phyloP scores from a whole-genome alignment of 805 yeast genomes.

The Ogataea pini region DNA sequence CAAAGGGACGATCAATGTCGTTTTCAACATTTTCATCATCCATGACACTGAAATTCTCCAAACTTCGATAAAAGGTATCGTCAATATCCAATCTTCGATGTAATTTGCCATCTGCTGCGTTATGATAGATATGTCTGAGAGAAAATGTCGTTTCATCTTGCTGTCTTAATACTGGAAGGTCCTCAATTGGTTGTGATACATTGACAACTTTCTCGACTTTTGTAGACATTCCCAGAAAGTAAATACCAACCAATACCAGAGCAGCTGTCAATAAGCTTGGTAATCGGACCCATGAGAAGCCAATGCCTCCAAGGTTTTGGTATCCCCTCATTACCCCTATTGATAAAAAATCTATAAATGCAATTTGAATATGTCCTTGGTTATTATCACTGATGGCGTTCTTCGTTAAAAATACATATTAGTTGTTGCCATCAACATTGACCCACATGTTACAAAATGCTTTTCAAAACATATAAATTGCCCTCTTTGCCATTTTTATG shows the following conservation, averaged over 20 bases:
- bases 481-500: conserved; percentile 1
- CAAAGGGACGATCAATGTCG: conserved; percentile 24
- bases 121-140: conserved; percentile 64
- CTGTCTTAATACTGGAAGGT: background rate
- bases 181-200: background rate
- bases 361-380: background rate
- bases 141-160: conserved; percentile 23
- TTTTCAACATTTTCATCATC: conserved; percentile 8
- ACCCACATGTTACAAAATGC: background rate
- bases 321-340: background rate
- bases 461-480: background rate
- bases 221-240: background rate
- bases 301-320: background rate
- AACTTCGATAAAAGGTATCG: conserved; percentile 10
- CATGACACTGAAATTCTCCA: background rate
- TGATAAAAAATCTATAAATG: background rate
- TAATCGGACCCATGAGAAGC: background rate
- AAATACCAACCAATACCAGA: background rate
- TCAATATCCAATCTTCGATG: conserved; percentile 42
- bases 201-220: background rate
- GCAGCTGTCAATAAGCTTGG: background rate
- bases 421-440: background rate
- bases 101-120: conserved; percentile 48
- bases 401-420: background rate
- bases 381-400: background rate